A percentile compares a stretch with the other conserved stretches of the same genome.
Evolutionary conservation across 129 eudicot species (phyloP).

Genomic region (Artemisia tridentata): DNA sequence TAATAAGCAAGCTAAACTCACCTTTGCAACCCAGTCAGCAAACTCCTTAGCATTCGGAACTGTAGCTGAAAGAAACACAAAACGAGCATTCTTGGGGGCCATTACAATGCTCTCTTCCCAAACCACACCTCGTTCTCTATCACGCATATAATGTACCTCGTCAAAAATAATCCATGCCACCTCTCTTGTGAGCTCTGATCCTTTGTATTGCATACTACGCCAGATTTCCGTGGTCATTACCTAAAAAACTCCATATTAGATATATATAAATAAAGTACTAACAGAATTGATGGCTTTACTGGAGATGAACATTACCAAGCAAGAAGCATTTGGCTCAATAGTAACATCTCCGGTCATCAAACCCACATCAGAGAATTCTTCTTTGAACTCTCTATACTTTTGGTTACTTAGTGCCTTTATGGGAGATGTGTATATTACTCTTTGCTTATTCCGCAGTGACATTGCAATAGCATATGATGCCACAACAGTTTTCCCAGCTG

Average conservation of each 20-base stretch:
- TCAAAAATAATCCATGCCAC: slow-evolving; percentile 99
- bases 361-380: slow-evolving; percentile 95
- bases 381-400: slow-evolving; percentile 92
- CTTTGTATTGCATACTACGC: slow-evolving; percentile 99
- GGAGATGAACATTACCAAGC: slow-evolving; percentile 59
- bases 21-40: slow-evolving; percentile 99
- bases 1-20: slow-evolving; percentile 15
- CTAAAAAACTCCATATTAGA: slow-evolving; percentile 36
- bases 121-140: slow-evolving; percentile 96
- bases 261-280: not conserved
- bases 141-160: slow-evolving; percentile 99
- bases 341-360: slow-evolving; percentile 99
- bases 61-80: slow-evolving; percentile 93
- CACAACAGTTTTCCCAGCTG: slow-evolving; percentile 98
- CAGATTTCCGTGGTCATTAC: slow-evolving; percentile 99
- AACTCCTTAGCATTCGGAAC: slow-evolving; percentile 99
- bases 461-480: slow-evolving; percentile 91
- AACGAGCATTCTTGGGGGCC: slow-evolving; percentile 96
- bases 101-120: slow-evolving; percentile 99
- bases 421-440: slow-evolving; percentile 94
- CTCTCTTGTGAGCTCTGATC: slow-evolving; percentile 86
- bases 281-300: not conserved
- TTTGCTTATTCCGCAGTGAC: slow-evolving; percentile 79
- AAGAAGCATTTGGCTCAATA: slow-evolving; percentile 93
- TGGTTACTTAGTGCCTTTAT: slow-evolving; percentile 99